These are phyloP conservation scores for Primulina huaijiensis DNA, from an alignment of 257 asterid genomes.

Conservation along the genomic window DNA sequence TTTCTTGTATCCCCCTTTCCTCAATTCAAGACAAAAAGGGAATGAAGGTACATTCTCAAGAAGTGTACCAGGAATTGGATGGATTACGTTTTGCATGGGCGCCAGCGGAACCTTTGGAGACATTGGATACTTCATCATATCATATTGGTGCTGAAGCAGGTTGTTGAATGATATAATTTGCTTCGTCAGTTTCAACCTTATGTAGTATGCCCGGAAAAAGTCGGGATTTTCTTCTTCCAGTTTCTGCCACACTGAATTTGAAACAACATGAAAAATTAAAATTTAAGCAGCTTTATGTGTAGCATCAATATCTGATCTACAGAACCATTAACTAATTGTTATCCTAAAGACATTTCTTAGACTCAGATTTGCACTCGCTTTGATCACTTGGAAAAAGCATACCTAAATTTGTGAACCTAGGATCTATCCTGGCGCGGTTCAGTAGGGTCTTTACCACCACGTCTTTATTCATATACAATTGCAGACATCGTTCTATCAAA, in stretches of 20 bases:
- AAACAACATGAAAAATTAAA: not conserved
- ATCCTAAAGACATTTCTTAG: not conserved
- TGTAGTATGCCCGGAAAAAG: conserved; percentile 48
- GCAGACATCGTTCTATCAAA: conserved; percentile 67
- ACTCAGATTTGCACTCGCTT: not conserved
- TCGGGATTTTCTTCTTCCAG: conserved; percentile 51
- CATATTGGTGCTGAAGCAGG: conserved; percentile 49
- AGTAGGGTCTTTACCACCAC: conserved; percentile 67
- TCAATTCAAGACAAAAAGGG: not conserved
- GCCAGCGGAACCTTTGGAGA: conserved; percentile 43
- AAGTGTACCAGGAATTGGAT: conserved; percentile 41
- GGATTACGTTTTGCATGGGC: conserved; percentile 39
- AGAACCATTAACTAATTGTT: not conserved
- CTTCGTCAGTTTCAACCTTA: conserved; percentile 47
- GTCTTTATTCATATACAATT: conserved; percentile 66
- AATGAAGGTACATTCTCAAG: not conserved
- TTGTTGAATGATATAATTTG: conserved; percentile 51
- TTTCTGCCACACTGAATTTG: conserved; percentile 48
- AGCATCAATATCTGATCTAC: not conserved
- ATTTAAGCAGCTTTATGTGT: not conserved
- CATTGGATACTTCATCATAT: conserved; percentile 42
- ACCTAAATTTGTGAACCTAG: conserved; percentile 74
- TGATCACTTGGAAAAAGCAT: conserved; percentile 20
- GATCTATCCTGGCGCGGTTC: conserved; percentile 71
- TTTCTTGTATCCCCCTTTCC: not conserved